Evolutionary conservation across 352 stramenopile genomes (phyloP), one percentile per base, ranked within the genome.

Genomic region (Phytophthora melonis): DNA sequence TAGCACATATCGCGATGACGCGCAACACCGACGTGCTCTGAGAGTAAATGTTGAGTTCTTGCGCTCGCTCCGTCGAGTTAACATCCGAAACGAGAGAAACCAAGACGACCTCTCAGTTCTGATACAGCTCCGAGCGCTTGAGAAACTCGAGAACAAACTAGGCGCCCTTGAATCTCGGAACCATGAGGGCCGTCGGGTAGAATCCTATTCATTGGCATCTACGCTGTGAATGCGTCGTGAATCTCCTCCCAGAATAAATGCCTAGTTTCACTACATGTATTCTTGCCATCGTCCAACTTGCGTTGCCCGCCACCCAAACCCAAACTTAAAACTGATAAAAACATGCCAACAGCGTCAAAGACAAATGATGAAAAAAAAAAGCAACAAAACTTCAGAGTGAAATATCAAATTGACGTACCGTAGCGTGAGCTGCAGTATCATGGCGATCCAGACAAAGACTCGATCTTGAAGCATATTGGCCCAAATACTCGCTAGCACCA

Each of bases 401-500:
- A 34, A 34, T 8, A 8, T 34, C 30, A 34, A 34, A 34, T 10
- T 34, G 30, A 8, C 75, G 19, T 68, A 79, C 74, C 74, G 19
- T 62, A 77, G 50, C 1, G 63, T 75, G 59, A 81, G 61, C 49
- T 61, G 70, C 9, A 84, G 36, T 8, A 76, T 41, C 27, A 58
- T 66, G 6, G 66, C 54, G n/a, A 80, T 62, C 72, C 71, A 81
- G 16, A 78, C 49, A 34, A 84, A 64, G 1, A 82, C 32, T 1
- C 55, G 52, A 4, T 63, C 53, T 54, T 84, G 78, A 10, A 82
- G 34, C 23, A 64, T 25, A 2, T 25, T 2, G 23, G 23, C 23
- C 23, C 23, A 25, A 25, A 25, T 25, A 25, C 23, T 25, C 23
- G 23, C 23, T 25, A 25, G 23, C 23, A 25, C 23, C 23, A 25